Percentiles rank a stretch among this genome's conserved stretches.
phyloP scores from a whole-genome alignment of 78 protist species.

The Dictyostelium discoideum region dicty_2.7 NC_007091.3:2258501-2259000 shows the following conservation, averaged over 20 bases:
- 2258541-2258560: not conserved
- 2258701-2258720: slow-evolving; percentile 80
- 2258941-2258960: slow-evolving; percentile 86
- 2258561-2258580: slow-evolving; percentile 3
- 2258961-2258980: slow-evolving; percentile 89
- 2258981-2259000: slow-evolving; percentile 30
- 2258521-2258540: not conserved
- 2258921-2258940: slow-evolving; percentile 31
- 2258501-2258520: not conserved
- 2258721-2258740: slow-evolving; percentile 83
- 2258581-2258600: too few species aligned
- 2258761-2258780: slow-evolving; percentile 69
- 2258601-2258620: not conserved
- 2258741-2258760: slow-evolving; percentile 86
- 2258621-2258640: not conserved
- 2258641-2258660: not conserved
- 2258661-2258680: slow-evolving; percentile 14
- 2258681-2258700: slow-evolving; percentile 42
- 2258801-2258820: slow-evolving; percentile 78
- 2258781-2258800: slow-evolving; percentile 80
- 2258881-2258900: not conserved
- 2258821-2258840: slow-evolving; percentile 71
- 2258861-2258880: slow-evolving; percentile 38
- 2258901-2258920: slow-evolving; percentile 74
- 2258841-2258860: slow-evolving; percentile 69